Conservation (phyloP, 306 rosid genomes). For the Lathyrus sativus region DNA sequence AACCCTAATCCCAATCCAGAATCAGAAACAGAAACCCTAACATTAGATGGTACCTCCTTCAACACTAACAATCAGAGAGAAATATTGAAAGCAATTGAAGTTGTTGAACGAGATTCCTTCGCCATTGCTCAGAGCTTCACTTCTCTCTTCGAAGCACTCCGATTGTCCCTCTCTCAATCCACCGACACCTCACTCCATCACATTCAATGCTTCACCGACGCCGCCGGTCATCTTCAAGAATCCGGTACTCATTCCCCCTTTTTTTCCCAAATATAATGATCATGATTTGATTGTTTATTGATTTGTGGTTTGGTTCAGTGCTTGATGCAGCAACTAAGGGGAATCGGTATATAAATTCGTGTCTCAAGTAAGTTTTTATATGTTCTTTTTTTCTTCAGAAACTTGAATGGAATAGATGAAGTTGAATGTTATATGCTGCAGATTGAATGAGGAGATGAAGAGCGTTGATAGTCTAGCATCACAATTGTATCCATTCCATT, state of each 20-base stretch:
- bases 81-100: constrained; percentile 63
- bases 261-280: background rate
- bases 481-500: constrained; percentile 70
- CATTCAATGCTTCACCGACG: constrained; percentile 76
- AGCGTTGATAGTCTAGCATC: constrained; percentile 59
- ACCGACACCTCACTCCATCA: constrained; percentile 76
- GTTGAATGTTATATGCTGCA: constrained; percentile 38
- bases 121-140: constrained; percentile 76
- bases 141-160: constrained; percentile 81
- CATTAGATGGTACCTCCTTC: constrained; percentile 20
- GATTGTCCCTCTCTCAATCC: constrained; percentile 63
- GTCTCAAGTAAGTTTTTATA: constrained; percentile 76
- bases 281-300: background rate
- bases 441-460: constrained; percentile 93
- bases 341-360: constrained; percentile 77
- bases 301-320: constrained; percentile 43
- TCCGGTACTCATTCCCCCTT: constrained; percentile 46
- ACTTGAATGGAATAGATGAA: background rate
- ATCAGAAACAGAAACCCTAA: constrained; percentile 43
- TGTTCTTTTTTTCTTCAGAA: background rate
- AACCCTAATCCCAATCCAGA: constrained; percentile 12
- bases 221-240: constrained; percentile 92
- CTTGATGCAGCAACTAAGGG: constrained; percentile 88
- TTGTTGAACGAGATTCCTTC: constrained; percentile 76
- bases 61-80: constrained; percentile 44